These are phyloP conservation scores for Hygrophila difformis DNA, from an alignment of 257 asterid species.

Conservation along the genomic window DNA sequence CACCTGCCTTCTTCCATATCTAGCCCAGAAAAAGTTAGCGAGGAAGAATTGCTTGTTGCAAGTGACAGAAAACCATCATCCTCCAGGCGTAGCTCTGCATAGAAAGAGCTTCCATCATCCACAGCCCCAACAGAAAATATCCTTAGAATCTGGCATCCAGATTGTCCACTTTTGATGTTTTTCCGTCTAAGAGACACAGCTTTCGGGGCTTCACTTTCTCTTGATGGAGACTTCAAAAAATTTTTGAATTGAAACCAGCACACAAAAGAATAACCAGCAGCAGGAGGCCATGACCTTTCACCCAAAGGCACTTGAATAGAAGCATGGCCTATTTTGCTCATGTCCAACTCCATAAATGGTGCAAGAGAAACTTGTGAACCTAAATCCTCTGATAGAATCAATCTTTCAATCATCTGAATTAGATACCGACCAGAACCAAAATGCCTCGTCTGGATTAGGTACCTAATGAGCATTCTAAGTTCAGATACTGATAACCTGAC, in stretches of 20 bases:
- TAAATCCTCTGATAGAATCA: slow-evolving; percentile 64
- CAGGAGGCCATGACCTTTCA: slow-evolving; percentile 99
- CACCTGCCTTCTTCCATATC: slow-evolving; percentile 98
- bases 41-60: slow-evolving; percentile 90
- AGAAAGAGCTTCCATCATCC: slow-evolving; percentile 58
- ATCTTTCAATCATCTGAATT: slow-evolving; percentile 85
- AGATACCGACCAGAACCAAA: slow-evolving; percentile 66
- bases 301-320: slow-evolving; percentile 97
- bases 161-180: slow-evolving; percentile 38
- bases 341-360: slow-evolving; percentile 89
- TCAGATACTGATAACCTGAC: slow-evolving; percentile 81
- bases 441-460: slow-evolving; percentile 71
- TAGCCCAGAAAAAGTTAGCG: slow-evolving; percentile 75
- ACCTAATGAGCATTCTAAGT: slow-evolving; percentile 80
- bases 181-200: slow-evolving; percentile 31
- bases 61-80: slow-evolving; percentile 88
- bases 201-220: slow-evolving; percentile 60
- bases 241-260: slow-evolving; percentile 95
- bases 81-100: slow-evolving; percentile 80
- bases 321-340: slow-evolving; percentile 94
- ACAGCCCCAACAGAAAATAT: slow-evolving; percentile 87
- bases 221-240: slow-evolving; percentile 54
- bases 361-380: slow-evolving; percentile 89
- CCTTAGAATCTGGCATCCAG: slow-evolving; percentile 55
- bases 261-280: slow-evolving; percentile 96